These are phyloP conservation scores for Middelhovenomyces tepae DNA, from an alignment of 805 yeast genomes.

Conservation along the genomic window DNA sequence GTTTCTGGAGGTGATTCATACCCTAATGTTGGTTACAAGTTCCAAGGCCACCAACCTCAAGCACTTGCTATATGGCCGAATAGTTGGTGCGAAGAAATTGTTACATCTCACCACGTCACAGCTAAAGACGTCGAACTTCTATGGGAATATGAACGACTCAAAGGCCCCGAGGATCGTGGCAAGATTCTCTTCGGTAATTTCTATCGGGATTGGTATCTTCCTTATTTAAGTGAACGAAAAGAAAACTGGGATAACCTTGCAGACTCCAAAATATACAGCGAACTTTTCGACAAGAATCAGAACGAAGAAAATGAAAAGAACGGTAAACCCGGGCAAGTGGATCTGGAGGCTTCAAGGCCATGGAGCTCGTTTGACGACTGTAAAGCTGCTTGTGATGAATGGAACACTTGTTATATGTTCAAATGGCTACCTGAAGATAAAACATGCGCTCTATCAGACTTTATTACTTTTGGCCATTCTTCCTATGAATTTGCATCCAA, in stretches of 20 bases:
- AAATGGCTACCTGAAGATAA: constrained; percentile 6
- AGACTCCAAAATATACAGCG: neutral
- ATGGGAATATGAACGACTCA: constrained; percentile 21
- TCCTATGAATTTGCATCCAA: constrained; percentile 2
- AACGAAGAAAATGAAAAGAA: neutral
- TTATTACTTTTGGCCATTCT: constrained; percentile 13
- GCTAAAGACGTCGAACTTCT: constrained; percentile 23
- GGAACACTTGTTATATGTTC: constrained; percentile 10
- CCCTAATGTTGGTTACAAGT: constrained; percentile 8
- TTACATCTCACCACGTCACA: constrained; percentile 26
- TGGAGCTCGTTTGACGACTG: constrained; percentile 13
- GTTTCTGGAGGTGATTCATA: constrained; percentile 9
- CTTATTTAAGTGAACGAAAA: constrained; percentile 11
- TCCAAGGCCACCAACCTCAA: constrained; percentile 15
- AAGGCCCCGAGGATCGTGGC: constrained; percentile 1
- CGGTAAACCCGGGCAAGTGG: too few species aligned
- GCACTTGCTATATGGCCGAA: constrained; percentile 10
- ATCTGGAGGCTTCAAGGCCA: constrained; percentile 9
- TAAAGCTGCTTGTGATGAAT: constrained; percentile 7
- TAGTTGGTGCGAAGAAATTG: constrained; percentile 25
- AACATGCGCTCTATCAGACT: constrained; percentile 5
- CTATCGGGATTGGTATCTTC: constrained; percentile 16
- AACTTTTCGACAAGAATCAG: neutral
- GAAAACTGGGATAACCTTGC: constrained; percentile 16
- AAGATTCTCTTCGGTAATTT: constrained; percentile 14